phyloP scores from a whole-genome alignment of 768 basidiomycete genomes.

The Cyclocybe cylindracea region DNA sequence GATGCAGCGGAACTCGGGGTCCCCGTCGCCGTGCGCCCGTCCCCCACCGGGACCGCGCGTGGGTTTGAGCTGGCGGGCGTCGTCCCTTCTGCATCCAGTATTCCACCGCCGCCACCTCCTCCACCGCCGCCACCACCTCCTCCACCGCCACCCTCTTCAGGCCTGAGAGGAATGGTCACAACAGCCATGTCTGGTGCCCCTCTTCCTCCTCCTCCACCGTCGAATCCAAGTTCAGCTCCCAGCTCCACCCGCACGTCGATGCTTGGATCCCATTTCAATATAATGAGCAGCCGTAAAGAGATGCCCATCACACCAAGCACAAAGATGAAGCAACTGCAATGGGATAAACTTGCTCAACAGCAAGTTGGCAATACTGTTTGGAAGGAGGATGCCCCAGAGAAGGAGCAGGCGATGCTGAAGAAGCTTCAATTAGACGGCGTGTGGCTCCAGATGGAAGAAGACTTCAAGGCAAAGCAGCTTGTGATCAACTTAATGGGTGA shows the following conservation, averaged over 20 bases:
- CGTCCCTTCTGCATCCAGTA: constrained; percentile 14
- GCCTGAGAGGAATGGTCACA: constrained; percentile 20
- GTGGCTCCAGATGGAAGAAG: constrained; percentile 96
- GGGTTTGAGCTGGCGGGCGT: no score
- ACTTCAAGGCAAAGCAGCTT: constrained; percentile 95
- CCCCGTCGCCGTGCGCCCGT: no score
- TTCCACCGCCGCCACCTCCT: constrained; percentile 27
- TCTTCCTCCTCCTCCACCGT: constrained; percentile 42
- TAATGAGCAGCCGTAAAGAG: constrained; percentile 74
- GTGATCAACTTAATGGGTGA: constrained; percentile 88
- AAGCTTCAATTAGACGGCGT: constrained; percentile 85
- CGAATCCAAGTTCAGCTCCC: constrained; percentile 35
- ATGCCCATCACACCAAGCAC: constrained; percentile 80
- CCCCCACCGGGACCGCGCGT: no score
- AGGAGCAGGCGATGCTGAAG: constrained; percentile 78
- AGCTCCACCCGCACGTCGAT: constrained; percentile 61
- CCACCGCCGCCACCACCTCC: constrained; percentile 39
- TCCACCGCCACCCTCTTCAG: constrained; percentile 32
- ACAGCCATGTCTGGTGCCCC: constrained; percentile 27
- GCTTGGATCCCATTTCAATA: constrained; percentile 58
- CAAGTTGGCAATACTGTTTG: constrained; percentile 86
- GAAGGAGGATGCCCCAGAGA: constrained; percentile 66
- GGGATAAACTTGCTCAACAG: constrained; percentile 96
- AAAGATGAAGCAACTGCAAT: constrained; percentile 98
- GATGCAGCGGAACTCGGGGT: no score